These are phyloP conservation scores for Paulownia fortunei DNA, from an alignment of 257 asterid genomes.

Conservation along the genomic window DNA sequence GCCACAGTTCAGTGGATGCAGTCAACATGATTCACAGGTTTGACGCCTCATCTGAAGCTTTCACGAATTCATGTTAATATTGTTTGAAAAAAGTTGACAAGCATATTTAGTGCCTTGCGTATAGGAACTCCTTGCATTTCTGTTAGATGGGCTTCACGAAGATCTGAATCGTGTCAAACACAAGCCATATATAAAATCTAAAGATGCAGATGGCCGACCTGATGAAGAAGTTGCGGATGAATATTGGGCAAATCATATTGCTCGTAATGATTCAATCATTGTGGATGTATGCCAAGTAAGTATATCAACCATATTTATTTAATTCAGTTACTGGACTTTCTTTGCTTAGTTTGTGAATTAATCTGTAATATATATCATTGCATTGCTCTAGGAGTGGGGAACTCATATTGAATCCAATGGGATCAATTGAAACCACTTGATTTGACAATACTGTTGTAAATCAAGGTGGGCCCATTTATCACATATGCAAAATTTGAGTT, in stretches of 20 bases:
- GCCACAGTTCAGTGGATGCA: constrained; percentile 98
- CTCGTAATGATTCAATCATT: constrained; percentile 98
- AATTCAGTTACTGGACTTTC: constrained; percentile 3
- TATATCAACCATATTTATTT: constrained; percentile 10
- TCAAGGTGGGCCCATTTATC: constrained; percentile 11
- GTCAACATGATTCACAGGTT: constrained; percentile 99
- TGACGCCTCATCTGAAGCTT: constrained; percentile 8
- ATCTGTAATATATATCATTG: neutral
- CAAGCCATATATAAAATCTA: constrained; percentile 92
- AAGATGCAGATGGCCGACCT: constrained; percentile 95
- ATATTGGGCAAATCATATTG: constrained; percentile 99
- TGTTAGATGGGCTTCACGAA: constrained; percentile 99
- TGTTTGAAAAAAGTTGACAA: constrained; percentile 26
- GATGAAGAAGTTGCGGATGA: constrained; percentile 99
- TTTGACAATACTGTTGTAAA: constrained; percentile 12
- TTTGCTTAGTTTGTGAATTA: constrained; percentile 4
- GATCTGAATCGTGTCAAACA: constrained; percentile 98
- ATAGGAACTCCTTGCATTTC: constrained; percentile 97
- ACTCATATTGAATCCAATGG: neutral
- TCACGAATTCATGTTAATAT: constrained; percentile 21
- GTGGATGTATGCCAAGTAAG: constrained; percentile 99
- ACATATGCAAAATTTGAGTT: neutral
- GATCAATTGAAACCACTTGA: constrained; percentile 24
- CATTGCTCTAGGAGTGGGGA: constrained; percentile 26
- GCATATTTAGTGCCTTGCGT: constrained; percentile 31